Percentiles rank a stretch among this genome's conserved stretches.
These are phyloP conservation scores for Spathaspora hagerdaliae DNA, from an alignment of 805 yeast genomes.

Conservation along the genomic window DNA sequence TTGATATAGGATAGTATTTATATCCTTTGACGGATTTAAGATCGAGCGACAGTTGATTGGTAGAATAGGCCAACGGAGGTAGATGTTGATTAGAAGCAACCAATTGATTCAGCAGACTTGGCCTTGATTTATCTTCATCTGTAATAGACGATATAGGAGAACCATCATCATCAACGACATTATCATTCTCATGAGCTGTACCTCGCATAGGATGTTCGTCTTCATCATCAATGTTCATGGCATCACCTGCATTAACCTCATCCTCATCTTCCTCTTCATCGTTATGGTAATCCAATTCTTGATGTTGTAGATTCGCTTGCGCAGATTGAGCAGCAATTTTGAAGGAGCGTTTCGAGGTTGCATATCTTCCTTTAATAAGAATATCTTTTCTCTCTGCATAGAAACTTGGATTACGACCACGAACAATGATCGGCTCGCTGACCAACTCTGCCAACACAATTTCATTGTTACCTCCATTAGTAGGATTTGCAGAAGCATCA, in stretches of 20 bases:
- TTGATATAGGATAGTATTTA: conserved; percentile 49
- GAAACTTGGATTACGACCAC: conserved; percentile 63
- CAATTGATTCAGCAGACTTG: not conserved
- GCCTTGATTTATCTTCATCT: conserved; percentile 9
- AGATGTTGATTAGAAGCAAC: conserved; percentile 1
- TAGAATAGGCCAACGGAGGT: conserved; percentile 11
- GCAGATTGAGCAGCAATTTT: conserved; percentile 6
- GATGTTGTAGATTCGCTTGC: not conserved
- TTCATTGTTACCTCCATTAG: conserved; percentile 21
- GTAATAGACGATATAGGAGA: conserved; percentile 6
- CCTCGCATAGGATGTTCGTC: not conserved
- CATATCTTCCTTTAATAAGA: conserved; percentile 27
- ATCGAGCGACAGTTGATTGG: conserved; percentile 7
- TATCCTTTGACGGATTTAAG: conserved; percentile 20
- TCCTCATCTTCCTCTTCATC: conserved; percentile 6
- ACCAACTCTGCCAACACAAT: conserved; percentile 24
- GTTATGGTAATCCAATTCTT: conserved; percentile 3
- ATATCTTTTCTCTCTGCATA: conserved; percentile 51
- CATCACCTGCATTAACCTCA: not conserved
- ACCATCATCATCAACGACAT: conserved; percentile 9
- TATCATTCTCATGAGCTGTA: conserved; percentile 1
- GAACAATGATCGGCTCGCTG: conserved; percentile 48
- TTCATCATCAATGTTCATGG: conserved; percentile 3
- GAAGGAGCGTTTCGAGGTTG: conserved; percentile 15
- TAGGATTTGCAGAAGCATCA: conserved; percentile 1